phyloP scores from a whole-genome alignment of 2,329 filamentous ascomycete genomes.

The Penicillium aurantiogriseum region DNA sequence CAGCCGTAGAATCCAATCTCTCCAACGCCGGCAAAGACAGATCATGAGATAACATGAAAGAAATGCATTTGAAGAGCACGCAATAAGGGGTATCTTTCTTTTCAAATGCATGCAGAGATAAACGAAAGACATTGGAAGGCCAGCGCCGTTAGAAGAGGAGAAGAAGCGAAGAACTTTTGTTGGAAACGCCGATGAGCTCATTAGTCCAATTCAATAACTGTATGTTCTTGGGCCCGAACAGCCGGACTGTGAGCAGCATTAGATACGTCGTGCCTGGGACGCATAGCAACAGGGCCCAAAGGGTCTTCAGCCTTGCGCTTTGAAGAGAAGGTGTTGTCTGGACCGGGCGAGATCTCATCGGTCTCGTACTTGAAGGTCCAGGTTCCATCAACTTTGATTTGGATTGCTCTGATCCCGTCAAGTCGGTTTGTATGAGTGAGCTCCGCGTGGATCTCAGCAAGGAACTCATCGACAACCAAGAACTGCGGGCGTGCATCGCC shows the following conservation, averaged over 20 bases:
- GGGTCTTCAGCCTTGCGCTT: conserved; percentile 17
- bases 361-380: conserved; percentile 58
- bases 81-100: conserved; percentile 14
- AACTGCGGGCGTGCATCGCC: conserved; percentile 71
- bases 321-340: not conserved
- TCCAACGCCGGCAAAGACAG: not conserved
- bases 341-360: conserved; percentile 16
- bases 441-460: conserved; percentile 59
- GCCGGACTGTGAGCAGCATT: not conserved
- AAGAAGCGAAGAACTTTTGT: not conserved
- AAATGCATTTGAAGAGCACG: not conserved
- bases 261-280: conserved; percentile 10
- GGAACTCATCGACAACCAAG: conserved; percentile 72
- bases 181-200: not conserved
- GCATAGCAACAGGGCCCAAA: conserved; percentile 14
- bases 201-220: conserved; percentile 25
- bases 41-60: not conserved
- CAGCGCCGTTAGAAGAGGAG: not conserved
- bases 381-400: conserved; percentile 61
- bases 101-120: conserved; percentile 5
- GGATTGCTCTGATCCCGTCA: conserved; percentile 58
- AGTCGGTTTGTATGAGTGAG: conserved; percentile 53
- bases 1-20: not conserved
- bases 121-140: not conserved
- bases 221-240: not conserved